Evolutionary conservation across 2,329 filamentous ascomycete species (phyloP), one percentile per base, ranked within the genome.

Genomic region (Diaporthe citri): DNA sequence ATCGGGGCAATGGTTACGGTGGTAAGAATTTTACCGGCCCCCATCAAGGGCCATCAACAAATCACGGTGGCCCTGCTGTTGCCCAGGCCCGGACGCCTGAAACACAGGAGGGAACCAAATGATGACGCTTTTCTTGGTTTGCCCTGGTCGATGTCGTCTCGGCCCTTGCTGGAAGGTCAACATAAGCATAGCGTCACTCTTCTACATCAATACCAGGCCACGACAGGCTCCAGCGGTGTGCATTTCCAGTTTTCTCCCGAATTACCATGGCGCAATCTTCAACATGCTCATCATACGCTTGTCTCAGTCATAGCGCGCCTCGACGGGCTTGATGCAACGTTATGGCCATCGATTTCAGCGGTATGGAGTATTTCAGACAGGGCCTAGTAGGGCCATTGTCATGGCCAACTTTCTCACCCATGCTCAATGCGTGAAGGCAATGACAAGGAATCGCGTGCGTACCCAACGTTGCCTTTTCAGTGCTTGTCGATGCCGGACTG

Each of bases 1-100:
- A 88, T 79, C 89, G 89, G 77, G 88, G 86, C 78, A 89, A 87
- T 80, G 89, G 85, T 74, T 88, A 89, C 75, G 80, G 80, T 77
- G 87, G 85, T 77, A 90, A 90, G 82, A 87, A 86, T 77, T 88
- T 87, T 76, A 85, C 74, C 83, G 80, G 72, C 82, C 77, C 67
- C 15, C 78, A 86, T 51, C 86, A 87, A 70, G 85, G 85, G 76
- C 82, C 83, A 15, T 83, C 85, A 74, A 77, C 79, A 69, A 81
- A 79, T 70, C 84, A 85, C 75, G 78, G 80, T 4, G 79, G 81
- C 52, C 83, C 84, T 15, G 80, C 83, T 8, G 81, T 79, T 20
- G 80, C 82, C 34, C 81, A 80, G 76, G 80, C 78, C 79, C 82
- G 84, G 74, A 79, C 82, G 52, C 79, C 82, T 25, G 86, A 88